phyloP scores from a whole-genome alignment of 2,329 filamentous ascomycete species.

The Arachnomyces sp. region DNA sequence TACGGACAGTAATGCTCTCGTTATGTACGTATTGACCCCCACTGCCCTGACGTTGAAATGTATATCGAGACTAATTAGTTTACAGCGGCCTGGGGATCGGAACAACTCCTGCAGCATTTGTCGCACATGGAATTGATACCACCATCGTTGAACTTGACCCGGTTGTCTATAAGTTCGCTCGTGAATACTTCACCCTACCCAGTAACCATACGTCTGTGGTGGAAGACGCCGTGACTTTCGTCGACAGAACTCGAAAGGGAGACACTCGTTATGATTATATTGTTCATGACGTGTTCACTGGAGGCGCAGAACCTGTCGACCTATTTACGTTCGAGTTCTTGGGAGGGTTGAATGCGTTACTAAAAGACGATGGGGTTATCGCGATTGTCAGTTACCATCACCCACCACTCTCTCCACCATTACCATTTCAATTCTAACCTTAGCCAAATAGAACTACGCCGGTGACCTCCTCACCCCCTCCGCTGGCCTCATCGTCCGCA shows the following conservation, averaged over 20 bases:
- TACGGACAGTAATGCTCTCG: conserved; percentile 65
- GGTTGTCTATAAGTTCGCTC: conserved; percentile 73
- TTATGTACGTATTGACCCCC: conserved; percentile 56
- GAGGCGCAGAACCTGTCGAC: conserved; percentile 79
- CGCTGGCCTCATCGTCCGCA: conserved; percentile 69
- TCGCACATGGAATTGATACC: conserved; percentile 80
- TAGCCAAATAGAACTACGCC: conserved; percentile 68
- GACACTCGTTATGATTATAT: conserved; percentile 70
- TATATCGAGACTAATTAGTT: conserved; percentile 12
- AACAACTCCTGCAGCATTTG: conserved; percentile 77
- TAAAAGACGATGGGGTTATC: conserved; percentile 72
- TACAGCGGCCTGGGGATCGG: conserved; percentile 79
- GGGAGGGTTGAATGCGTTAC: conserved; percentile 56
- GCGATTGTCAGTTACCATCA: conserved; percentile 60
- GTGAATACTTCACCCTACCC: conserved; percentile 72
- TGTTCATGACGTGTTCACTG: conserved; percentile 95
- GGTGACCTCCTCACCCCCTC: conserved; percentile 73
- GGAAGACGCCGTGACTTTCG: conserved; percentile 69
- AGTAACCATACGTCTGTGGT: conserved; percentile 71
- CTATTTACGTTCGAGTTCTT: conserved; percentile 87
- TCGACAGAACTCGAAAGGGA: conserved; percentile 41
- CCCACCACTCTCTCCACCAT: not conserved
- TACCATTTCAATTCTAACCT: not conserved
- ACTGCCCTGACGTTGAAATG: conserved; percentile 7
- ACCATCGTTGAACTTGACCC: conserved; percentile 95